Evolutionary conservation across 192 early-diverging fungal genomes (phyloP), one percentile per base, ranked within the genome.

Genomic region (Obelidium mucronatum): DNA sequence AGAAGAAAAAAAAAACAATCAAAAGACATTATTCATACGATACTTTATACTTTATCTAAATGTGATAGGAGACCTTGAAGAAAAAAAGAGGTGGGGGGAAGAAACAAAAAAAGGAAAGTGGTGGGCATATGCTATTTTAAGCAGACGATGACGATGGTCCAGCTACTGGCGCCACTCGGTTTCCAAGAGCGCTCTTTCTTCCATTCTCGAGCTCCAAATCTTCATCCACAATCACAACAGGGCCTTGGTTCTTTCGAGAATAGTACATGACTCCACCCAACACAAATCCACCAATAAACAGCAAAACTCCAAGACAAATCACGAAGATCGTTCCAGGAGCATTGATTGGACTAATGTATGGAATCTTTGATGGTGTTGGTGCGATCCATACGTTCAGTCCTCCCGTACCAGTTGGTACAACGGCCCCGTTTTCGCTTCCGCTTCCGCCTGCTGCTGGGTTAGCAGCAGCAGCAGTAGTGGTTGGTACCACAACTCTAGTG

Each of bases 261-360:
- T 62, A 62, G 55, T 56, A 74, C 56, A 63, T 62, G 39, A 44
- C 19, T 2, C 40, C 34, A 5, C 58, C 72, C 56, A 62, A 17
- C 17, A 74, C n/a, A 5, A 58, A n/a, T 0, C 48, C 72, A 1
- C 72, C 72, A 24, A 60, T 26, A 33, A 74, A 40, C 33, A 74
- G 3, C 19, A n/a, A 31, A 28, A 35, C 28, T 3, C 15, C 42
- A 11, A 74, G 8, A 26, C 26, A 30, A 51, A 74, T 33, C 5
- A 74, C 52, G 40, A 74, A 24, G 15, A 74, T 74, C 6, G 48
- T 74, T 51, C 72, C 72, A 5, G 72, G 72, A 13, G 72, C 72
- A 39, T 48, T 74, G 58, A 63, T n/a, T 3, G 72, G 42, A 39
- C 58, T 62, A 36, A 72, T 28, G 48, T 58, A 58, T 0, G 66